These are phyloP conservation scores for Zygoascus bituminiphila DNA, from an alignment of 805 yeast species.

Conservation along the genomic window DNA sequence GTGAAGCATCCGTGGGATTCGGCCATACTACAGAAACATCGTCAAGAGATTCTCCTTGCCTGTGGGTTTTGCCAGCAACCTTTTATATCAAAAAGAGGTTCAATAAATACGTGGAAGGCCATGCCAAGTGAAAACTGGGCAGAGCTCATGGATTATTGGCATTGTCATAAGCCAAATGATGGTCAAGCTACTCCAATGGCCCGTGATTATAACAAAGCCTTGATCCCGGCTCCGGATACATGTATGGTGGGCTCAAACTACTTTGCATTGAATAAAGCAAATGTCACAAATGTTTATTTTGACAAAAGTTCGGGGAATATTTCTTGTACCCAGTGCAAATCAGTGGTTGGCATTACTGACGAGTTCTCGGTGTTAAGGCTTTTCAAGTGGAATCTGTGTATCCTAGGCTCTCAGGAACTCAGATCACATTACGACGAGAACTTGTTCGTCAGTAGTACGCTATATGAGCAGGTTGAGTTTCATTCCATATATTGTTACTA, in stretches of 20 bases:
- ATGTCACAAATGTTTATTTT: not conserved
- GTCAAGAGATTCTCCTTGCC: not conserved
- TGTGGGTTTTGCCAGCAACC: conserved; percentile 6
- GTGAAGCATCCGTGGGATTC: conserved; percentile 17
- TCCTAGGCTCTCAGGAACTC: not conserved
- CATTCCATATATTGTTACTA: conserved; percentile 3
- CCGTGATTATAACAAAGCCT: conserved; percentile 22
- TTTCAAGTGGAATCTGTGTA: conserved; percentile 1
- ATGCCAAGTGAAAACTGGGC: conserved; percentile 93
- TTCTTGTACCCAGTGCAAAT: not conserved
- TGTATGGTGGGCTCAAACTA: conserved; percentile 54
- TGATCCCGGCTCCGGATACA: conserved; percentile 33
- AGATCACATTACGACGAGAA: not conserved
- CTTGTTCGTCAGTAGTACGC: not conserved
- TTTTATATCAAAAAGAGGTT: conserved; percentile 3
- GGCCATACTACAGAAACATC: not conserved
- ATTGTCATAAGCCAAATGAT: conserved; percentile 58
- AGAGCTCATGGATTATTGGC: conserved; percentile 97
- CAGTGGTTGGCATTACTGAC: not conserved
- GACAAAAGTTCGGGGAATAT: not conserved
- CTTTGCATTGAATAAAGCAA: conserved; percentile 31
- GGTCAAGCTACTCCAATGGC: conserved; percentile 12
- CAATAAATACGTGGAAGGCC: conserved; percentile 31
- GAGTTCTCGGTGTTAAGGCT: not conserved
- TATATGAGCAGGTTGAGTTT: conserved; percentile 1